A percentile compares a stretch with the other conserved stretches of the same genome.
These are phyloP conservation scores for Sanghuangporus baumii DNA, from an alignment of 1,284 basidiomycete genomes.

Conservation along the genomic window DNA sequence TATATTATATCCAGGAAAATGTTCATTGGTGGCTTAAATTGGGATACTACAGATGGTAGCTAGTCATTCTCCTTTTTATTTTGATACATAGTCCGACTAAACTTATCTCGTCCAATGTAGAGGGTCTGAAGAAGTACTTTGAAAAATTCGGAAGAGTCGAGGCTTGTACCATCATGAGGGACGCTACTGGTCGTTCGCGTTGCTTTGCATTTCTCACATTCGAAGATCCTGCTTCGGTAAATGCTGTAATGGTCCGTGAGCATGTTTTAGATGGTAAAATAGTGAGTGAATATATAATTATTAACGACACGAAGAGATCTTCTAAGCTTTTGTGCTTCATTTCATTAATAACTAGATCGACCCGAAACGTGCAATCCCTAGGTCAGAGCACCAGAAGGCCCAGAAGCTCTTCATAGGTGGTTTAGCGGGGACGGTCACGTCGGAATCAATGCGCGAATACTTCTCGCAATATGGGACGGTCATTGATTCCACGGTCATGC, in stretches of 20 bases:
- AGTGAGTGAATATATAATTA: constrained; percentile 41
- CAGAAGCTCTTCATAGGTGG: constrained; percentile 96
- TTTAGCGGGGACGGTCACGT: constrained; percentile 86
- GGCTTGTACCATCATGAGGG: constrained; percentile 93
- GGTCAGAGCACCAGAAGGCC: constrained; percentile 88
- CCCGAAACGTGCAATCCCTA: constrained; percentile 96
- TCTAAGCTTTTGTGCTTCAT: constrained; percentile 8
- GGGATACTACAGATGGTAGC: constrained; percentile 94
- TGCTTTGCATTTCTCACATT: constrained; percentile 96
- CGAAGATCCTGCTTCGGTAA: constrained; percentile 80
- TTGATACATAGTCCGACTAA: constrained; percentile 34
- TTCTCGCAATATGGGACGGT: constrained; percentile 91
- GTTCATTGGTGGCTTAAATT: constrained; percentile 95
- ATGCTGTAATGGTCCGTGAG: constrained; percentile 84
- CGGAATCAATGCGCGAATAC: constrained; percentile 88
- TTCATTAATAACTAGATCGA: constrained; percentile 69
- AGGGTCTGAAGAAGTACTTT: constrained; percentile 81
- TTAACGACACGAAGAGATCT: constrained; percentile 4
- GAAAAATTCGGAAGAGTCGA: constrained; percentile 87
- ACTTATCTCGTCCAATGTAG: constrained; percentile 41
- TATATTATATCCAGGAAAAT: constrained; percentile 76
- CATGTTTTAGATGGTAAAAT: constrained; percentile 93
- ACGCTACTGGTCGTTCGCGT: constrained; percentile 82
- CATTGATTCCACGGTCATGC: constrained; percentile 97
- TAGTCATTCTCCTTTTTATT: constrained; percentile 31